phyloP scores from a whole-genome alignment of 2,329 filamentous ascomycete species.

The Chaetomium globosum region DNA sequence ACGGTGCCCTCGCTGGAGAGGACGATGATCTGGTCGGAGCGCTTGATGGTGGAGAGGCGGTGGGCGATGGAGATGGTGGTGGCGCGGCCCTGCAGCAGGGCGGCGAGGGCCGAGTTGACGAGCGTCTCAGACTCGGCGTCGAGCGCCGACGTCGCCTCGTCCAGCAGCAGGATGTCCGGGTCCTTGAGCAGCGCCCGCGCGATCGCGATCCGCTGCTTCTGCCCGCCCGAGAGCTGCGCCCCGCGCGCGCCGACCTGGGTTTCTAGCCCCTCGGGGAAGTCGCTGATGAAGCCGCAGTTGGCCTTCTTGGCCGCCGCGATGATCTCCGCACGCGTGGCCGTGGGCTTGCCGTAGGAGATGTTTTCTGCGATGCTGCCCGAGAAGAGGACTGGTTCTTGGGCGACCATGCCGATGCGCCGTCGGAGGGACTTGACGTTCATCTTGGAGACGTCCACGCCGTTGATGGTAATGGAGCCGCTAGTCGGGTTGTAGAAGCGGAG shows the following conservation, averaged over 20 bases:
- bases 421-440: constrained; percentile 95
- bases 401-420: constrained; percentile 89
- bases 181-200: constrained; percentile 92
- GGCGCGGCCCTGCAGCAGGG: constrained; percentile 80
- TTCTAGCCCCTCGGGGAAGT: constrained; percentile 94
- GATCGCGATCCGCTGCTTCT: constrained; percentile 98
- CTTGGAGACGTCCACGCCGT: constrained; percentile 76
- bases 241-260: constrained; percentile 91
- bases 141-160: constrained; percentile 93
- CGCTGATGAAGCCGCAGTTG: constrained; percentile 94
- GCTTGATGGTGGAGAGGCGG: constrained; percentile 92
- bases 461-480: constrained; percentile 75
- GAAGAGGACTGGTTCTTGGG: constrained; percentile 92
- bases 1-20: constrained; percentile 84
- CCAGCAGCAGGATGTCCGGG: constrained; percentile 93
- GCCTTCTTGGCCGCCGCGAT: constrained; percentile 84
- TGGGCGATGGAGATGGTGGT: constrained; percentile 98
- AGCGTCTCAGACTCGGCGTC: constrained; percentile 97
- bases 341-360: constrained; percentile 85
- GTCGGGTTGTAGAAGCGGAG: constrained; percentile 89
- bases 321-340: constrained; percentile 77
- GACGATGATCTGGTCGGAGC: constrained; percentile 92
- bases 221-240: constrained; percentile 90
- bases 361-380: constrained; percentile 84
- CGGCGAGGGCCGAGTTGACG: constrained; percentile 85